Evolutionary conservation across 2,329 filamentous ascomycete genomes (phyloP), one percentile per base, ranked within the genome.

Genomic region (Trichoderma atrobrunneum): DNA sequence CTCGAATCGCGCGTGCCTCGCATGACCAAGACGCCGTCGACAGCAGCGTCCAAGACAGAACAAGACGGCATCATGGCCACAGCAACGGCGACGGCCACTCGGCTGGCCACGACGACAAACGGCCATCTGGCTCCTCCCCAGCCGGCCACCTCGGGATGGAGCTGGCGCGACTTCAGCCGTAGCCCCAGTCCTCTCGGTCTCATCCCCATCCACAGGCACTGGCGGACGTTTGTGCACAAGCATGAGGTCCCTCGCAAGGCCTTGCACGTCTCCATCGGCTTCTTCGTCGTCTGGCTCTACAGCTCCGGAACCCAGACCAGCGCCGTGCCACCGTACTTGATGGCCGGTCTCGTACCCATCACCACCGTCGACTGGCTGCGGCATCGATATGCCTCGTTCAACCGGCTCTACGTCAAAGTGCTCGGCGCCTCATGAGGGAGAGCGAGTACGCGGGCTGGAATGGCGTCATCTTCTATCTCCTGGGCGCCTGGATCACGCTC

Each of bases 361-460:
- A 91, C 93, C 34, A 88, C 90, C 5, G 89, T 90, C 43, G 96
- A 99, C 81, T 86, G 94, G 77, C 84, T 97, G 62, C 93, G 96
- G 67, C 95, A 98, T 82, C 89, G 90, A 76, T 96, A 90, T 77
- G 89, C 92, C 73, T 87, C 90, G 1, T 88, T 99, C 78, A 99
- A 99, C 81, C 88, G 91, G 48, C 80, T 97, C 71, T 99, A 98
- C 82, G 95, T 98, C 77, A 90, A 88, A 71, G 87, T 89, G 48
- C 84, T 98, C 16, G 96, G 96, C 61, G 94, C 95, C 86, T 99
- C 76, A 99, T 99, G 96, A 93, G 96, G 70, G 96, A 99, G 84
- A 96, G 92, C 75, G 96, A 99, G 83, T 97, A 95, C 76, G 87
- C 91, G 62, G 93, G 94, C 66, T 99, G 94, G 87, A 99, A 99